Base-by-base conservation (phyloP, 1,284 basidiomycete genomes). In the Schizophyllum amplum region DNA sequence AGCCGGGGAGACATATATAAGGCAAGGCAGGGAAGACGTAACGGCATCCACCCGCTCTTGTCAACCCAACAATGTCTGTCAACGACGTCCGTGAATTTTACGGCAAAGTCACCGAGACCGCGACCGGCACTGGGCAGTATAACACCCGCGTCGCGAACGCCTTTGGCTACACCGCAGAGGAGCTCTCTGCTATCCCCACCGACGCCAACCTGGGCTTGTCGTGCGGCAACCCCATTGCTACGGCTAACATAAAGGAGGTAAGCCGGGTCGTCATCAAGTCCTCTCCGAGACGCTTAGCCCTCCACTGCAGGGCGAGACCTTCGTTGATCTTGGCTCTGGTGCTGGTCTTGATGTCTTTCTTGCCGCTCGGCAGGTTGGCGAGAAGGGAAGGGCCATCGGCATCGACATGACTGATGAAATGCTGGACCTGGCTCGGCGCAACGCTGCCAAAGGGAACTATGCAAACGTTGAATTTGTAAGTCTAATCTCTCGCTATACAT, bases 281-380 rank as follows among this genome's bases (percentile, higher is more conserved):
- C 17, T 33, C 6, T 33, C 47, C 23, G 4, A 11, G 21, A 47
- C 49, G 11, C 4, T 11, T 9, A 13, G 21, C 21, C 46, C 23
- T 51, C 21, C 4, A 42, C 15, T 17, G 51, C 59, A 82, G 76
- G 81, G 81, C 47, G 81, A 83, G 66, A 70, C 64, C 0, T 74
- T 81, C 4, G 65, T 84, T 3, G 78, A 83, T 64, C 70, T 83
- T 13, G 82, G 81, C 15, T 79, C 75, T 1, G 80, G 81, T 1
- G 79, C 74, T 2, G 81, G 81, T 0, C 70, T 79, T 23, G 79
- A 83, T 61, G 71, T 82, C 22, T 73, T 83, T 53, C 71, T 81
- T 5, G 76, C 80, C 0, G 79, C 78, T 3, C 59, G 65, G 0
- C 75, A 75, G 58, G 75, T 79, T 15, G 81, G 82, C 1, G 66